These are phyloP conservation scores for Nymphaea thermarum DNA, from an alignment of 164 flowering plant species.

Conservation along the genomic window DNA sequence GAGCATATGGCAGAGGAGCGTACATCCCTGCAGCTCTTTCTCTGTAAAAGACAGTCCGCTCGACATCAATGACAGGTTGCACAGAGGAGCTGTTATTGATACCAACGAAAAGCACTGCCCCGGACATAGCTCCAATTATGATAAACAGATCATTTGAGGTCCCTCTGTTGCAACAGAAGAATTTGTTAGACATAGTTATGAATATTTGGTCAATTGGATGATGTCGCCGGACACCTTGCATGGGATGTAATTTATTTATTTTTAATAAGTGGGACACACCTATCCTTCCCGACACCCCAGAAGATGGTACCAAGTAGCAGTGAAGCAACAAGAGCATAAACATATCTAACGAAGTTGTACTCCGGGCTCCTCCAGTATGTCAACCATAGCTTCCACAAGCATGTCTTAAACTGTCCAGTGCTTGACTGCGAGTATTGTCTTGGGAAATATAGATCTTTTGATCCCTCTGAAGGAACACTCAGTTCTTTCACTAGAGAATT, in stretches of 20 bases:
- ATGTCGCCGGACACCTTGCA: too few species aligned
- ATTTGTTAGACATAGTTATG: not conserved
- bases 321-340: conserved; percentile 56
- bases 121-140: conserved; percentile 79
- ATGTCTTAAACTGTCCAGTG: conserved; percentile 80
- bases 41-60: conserved; percentile 80
- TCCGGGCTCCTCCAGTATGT: conserved; percentile 96
- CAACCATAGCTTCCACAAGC: conserved; percentile 93
- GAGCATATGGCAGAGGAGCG: conserved; percentile 79
- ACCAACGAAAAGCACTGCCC: conserved; percentile 65
- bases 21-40: conserved; percentile 97
- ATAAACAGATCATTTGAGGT: conserved; percentile 35
- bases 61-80: conserved; percentile 73
- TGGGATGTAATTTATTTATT: too few species aligned
- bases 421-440: conserved; percentile 57
- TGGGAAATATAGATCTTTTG: conserved; percentile 62
- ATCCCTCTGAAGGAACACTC: conserved; percentile 57
- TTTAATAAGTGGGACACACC: conserved; percentile 13
- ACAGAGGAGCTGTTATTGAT: conserved; percentile 71
- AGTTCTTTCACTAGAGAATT: conserved; percentile 62
- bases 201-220: too few species aligned
- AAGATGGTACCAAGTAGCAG: conserved; percentile 72
- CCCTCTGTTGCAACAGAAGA: conserved; percentile 28
- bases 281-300: conserved; percentile 66
- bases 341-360: conserved; percentile 71